phyloP scores from a whole-genome alignment of 202 grass and related monocot genomes.

The Zizania palustris region DNA sequence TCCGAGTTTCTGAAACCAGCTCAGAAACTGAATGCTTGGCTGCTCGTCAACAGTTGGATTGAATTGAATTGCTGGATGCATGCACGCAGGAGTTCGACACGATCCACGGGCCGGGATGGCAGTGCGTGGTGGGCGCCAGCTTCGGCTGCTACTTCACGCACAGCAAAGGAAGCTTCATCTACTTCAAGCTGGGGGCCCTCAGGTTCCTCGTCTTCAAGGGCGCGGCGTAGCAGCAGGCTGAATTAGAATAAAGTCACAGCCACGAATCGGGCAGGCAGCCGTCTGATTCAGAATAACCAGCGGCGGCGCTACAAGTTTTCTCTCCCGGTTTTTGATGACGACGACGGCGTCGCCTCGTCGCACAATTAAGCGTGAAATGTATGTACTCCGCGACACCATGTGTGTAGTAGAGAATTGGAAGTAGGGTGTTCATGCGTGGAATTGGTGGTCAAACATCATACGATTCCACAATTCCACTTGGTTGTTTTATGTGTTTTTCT shows the following conservation, averaged over 20 bases:
- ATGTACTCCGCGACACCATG: not conserved
- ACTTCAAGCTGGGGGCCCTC: conserved; percentile 85
- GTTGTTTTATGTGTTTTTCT: not conserved
- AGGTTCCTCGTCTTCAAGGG: conserved; percentile 92
- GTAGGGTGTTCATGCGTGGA: not conserved
- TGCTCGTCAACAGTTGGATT: not conserved
- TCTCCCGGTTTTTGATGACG: not conserved
- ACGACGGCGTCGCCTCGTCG: not conserved
- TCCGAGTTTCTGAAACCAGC: no score
- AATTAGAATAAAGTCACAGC: not conserved
- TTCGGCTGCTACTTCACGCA: conserved; percentile 99
- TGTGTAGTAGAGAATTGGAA: not conserved
- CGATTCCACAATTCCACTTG: not conserved
- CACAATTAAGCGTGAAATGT: not conserved
- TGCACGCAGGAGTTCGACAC: conserved; percentile 76
- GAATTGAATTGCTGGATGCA: not conserved
- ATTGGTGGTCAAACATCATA: no score
- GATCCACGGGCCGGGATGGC: conserved; percentile 75
- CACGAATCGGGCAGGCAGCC: not conserved
- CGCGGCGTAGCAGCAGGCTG: conserved; percentile 34
- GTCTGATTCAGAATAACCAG: not conserved
- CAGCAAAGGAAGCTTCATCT: conserved; percentile 81
- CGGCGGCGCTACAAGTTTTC: no score
- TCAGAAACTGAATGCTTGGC: no score
- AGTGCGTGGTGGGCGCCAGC: conserved; percentile 88